Conservation (phyloP, 1,284 basidiomycete species). For the Rhizoctonia solani region DNA sequence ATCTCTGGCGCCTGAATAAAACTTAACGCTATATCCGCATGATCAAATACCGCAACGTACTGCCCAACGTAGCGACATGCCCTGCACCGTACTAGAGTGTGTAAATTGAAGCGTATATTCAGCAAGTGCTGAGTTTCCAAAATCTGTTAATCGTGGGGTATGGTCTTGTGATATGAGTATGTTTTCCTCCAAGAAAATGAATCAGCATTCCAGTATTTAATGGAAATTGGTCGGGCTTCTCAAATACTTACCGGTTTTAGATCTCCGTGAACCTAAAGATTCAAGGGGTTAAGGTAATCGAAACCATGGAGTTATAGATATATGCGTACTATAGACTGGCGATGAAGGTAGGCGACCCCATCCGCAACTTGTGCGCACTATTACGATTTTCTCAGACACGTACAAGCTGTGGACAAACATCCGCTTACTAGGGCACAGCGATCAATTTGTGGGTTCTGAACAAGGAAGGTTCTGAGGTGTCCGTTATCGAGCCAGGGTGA, state of each 20-base stretch:
- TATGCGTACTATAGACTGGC: not conserved
- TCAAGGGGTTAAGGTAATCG: not conserved
- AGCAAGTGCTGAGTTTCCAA: not conserved
- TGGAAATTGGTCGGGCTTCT: not conserved
- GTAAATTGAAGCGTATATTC: constrained; percentile 9
- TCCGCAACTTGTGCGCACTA: constrained; percentile 9
- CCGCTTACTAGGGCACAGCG: not conserved
- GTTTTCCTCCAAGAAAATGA: not conserved
- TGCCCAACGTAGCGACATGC: not conserved
- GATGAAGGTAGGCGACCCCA: constrained; percentile 4
- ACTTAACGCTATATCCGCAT: not conserved
- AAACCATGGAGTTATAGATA: not conserved
- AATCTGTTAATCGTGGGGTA: not conserved
- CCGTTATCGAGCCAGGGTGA: constrained; percentile 22
- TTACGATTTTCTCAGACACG: not conserved
- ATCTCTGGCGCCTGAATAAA: constrained; percentile 13
- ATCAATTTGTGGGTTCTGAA: not conserved
- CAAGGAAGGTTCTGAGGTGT: not conserved
- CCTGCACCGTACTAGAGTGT: too few species aligned
- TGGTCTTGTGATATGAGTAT: not conserved
- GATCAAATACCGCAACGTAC: too few species aligned
- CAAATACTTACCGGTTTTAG: constrained; percentile 2
- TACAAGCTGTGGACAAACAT: too few species aligned
- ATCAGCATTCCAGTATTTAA: not conserved
- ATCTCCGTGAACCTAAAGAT: constrained; percentile 11